Evolutionary conservation across 805 yeast genomes (phyloP), one percentile per base, ranked within the genome.

Genomic region (Cyberlindnera misumaiensis): DNA sequence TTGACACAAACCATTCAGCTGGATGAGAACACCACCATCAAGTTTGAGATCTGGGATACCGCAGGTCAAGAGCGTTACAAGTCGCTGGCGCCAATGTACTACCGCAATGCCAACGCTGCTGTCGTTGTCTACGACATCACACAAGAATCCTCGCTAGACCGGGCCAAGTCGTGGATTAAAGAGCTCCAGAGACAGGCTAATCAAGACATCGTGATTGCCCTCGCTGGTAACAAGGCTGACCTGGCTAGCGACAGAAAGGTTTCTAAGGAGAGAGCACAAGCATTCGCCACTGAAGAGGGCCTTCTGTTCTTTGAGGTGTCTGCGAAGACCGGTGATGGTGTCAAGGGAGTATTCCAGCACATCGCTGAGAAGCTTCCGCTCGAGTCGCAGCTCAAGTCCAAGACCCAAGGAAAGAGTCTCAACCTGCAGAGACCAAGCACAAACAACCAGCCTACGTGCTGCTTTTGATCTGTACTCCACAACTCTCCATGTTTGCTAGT

Each of bases 41-140:
- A 82, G 56, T 74, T 81, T 48, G 93, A 83, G 54, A 81, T 83
- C 37, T 83, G 93, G 94, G 94, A 83, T 55, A 83, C 90, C 2
- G 89, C 90, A 0, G 93, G 94, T 6, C 93, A 83, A 57, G 93
- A 83, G 52, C 63, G 94, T 40, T 83, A 83, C 52, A 72, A 82
- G 45, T 77, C 86, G 0, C 63, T 83, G 47, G 85, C 90, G 4
- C 88, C 90, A 24, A 83, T 83, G 88, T 83, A 83, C 60, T 83
- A 83, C 58, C 60, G 94, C 48, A 81, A 81, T 52, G 83, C 89
- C 20, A 82, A 83, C 58, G 83, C 86, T 27, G 93, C 94, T 0
- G 60, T 83, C 30, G 81, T 85, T 13, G 90, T 83, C 3, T 83
- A 77, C 53, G 94, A 83, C 56, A 75, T 83, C 39, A 80, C 89